phyloP scores from a whole-genome alignment of 768 basidiomycete species.

The Agrocybe praecox region DNA sequence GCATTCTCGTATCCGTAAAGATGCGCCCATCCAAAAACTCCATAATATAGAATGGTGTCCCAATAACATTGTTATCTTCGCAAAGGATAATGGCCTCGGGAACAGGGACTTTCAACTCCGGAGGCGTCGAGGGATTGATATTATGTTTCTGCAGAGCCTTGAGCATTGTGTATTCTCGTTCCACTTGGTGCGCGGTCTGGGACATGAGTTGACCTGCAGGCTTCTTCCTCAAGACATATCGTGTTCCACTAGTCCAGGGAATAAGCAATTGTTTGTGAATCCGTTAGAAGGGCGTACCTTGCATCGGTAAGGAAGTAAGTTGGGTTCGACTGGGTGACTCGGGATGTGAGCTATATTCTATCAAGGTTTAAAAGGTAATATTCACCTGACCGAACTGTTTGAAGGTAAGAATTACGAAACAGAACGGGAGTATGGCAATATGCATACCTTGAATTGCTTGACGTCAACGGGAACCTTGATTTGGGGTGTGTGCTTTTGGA shows the following conservation, averaged over 20 bases:
- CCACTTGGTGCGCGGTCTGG: constrained; percentile 92
- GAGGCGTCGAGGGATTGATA: constrained; percentile 47
- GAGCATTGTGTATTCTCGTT: constrained; percentile 88
- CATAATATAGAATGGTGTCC: constrained; percentile 96
- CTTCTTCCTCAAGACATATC: constrained; percentile 91
- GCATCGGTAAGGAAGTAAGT: constrained; percentile 92
- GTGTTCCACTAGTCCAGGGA: constrained; percentile 41
- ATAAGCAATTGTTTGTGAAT: background rate
- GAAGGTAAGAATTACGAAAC: background rate
- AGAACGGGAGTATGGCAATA: background rate
- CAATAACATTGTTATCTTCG: constrained; percentile 74
- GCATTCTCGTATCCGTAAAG: constrained; percentile 84
- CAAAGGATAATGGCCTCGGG: constrained; percentile 86
- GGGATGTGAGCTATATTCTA: background rate
- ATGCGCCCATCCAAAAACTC: constrained; percentile 93
- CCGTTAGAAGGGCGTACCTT: constrained; percentile 41
- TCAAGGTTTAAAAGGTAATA: background rate
- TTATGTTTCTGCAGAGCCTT: constrained; percentile 79
- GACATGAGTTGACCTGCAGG: constrained; percentile 88
- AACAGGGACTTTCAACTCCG: constrained; percentile 69
- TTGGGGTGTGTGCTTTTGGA: constrained; percentile 53
- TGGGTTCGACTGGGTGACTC: constrained; percentile 76
- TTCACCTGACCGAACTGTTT: constrained; percentile 84
- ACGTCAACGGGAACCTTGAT: constrained; percentile 71
- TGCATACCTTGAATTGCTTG: constrained; percentile 83